Evolutionary conservation across 1,284 basidiomycete genomes (phyloP).

Genomic region (Rhodotorula sp.): DNA sequence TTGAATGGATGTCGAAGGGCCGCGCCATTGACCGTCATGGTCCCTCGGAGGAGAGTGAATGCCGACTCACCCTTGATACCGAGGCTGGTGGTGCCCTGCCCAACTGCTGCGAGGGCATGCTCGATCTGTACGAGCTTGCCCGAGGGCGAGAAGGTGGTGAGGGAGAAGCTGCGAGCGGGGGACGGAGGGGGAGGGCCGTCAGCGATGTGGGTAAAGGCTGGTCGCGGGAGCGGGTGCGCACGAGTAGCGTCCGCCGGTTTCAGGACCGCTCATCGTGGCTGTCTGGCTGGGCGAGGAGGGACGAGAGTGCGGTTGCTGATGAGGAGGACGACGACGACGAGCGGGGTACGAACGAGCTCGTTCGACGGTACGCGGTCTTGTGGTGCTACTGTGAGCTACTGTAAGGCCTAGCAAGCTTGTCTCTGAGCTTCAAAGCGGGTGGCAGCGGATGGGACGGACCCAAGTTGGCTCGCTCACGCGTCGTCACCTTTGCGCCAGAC

Average conservation of each 20-base stretch:
- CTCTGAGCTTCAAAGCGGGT: neutral
- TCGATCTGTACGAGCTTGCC: slow-evolving; percentile 96
- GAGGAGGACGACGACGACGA: neutral
- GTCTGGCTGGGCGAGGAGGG: neutral
- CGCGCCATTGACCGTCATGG: neutral
- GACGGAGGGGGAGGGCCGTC: neutral
- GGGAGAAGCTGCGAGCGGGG: slow-evolving; percentile 66
- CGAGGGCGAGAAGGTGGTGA: slow-evolving; percentile 98
- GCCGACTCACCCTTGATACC: slow-evolving; percentile 90
- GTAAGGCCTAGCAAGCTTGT: too few relatives aligned
- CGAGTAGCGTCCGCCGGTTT: slow-evolving; percentile 35
- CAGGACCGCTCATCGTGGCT: slow-evolving; percentile 9
- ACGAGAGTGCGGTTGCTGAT: neutral
- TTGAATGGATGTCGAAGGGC: neutral
- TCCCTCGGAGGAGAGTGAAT: neutral
- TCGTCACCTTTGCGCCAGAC: neutral
- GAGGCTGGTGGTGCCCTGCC: slow-evolving; percentile 93
- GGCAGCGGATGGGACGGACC: neutral
- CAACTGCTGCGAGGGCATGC: slow-evolving; percentile 95
- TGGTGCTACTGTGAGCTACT: neutral
- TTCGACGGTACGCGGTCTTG: neutral
- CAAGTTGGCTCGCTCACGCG: neutral
- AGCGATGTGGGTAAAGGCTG: neutral
- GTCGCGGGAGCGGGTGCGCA: neutral
- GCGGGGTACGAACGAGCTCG: neutral